Evolutionary conservation across 192 early-diverging fungal genomes (phyloP), one percentile per base, ranked within the genome.

Genomic region (Backusella liffmaniae): DNA sequence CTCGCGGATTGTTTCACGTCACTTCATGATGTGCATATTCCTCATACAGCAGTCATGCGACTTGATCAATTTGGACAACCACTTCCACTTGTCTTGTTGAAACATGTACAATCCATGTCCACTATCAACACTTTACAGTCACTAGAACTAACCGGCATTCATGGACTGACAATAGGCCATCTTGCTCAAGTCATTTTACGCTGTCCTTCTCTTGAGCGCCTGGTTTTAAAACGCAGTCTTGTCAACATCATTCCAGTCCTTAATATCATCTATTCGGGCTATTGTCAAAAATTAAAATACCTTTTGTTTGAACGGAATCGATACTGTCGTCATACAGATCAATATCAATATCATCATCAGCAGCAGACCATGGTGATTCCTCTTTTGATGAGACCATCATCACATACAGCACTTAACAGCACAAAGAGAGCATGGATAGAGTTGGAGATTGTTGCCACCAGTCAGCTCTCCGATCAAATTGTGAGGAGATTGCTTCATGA

Each of bases 1-100:
- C 23, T 78, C 12, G 42, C 67, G 21, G 77, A 78, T 15, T 78
- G 77, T 51, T 78, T 78, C 34, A 72, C 76, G 1, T 68, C 75
- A 2, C 75, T 71, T 3, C 42, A 26, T 8, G 42, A 46, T 13
- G 26, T 46, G 8, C 42, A n/a, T 30, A 3, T 46, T 16, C 39
- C 23, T 29, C 21, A 29, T 3, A 41, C 26, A 0, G 23, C 42
- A 32, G 12, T 49, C 26, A 26, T 30, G 36, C 37, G 42, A 6
- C 41, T 71, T 12, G 37, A 67, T 9, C 23, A 59, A 42, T 46
- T 46, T 35, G 41, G 44, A 44, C 59, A 26, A 21, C 7, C 42
- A 30, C 15, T 73, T 1, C 34, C 65, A 0, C 34, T 23, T 4
- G 26, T n/a, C 12, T 29, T 41, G 35, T 18, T 23, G 26, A 34